These are phyloP conservation scores for Komagataella mondaviorum DNA, from an alignment of 805 yeast genomes.

Conservation along the genomic window DNA sequence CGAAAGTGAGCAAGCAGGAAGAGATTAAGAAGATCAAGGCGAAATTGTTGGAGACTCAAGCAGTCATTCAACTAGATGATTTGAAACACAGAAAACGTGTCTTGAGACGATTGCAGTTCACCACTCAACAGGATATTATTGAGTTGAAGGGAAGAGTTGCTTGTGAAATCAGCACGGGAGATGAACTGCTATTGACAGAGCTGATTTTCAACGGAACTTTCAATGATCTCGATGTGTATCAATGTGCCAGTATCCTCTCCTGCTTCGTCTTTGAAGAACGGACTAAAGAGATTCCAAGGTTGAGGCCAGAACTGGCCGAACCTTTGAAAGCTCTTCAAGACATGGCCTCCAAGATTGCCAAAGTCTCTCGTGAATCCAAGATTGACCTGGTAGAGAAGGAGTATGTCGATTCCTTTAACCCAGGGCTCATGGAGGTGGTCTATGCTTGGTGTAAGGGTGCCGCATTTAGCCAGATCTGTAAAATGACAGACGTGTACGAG, in stretches of 20 bases:
- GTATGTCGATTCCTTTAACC: conserved; percentile 82
- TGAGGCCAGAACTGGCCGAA: conserved; percentile 84
- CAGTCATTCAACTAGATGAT: conserved; percentile 90
- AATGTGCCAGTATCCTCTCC: conserved; percentile 82
- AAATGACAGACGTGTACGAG: conserved; percentile 97
- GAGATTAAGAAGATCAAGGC: conserved; percentile 46
- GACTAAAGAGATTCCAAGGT: conserved; percentile 75
- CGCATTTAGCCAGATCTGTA: conserved; percentile 89
- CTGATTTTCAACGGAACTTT: conserved; percentile 91
- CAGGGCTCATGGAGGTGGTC: conserved; percentile 94
- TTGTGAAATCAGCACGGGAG: conserved; percentile 90
- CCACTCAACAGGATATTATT: conserved; percentile 76
- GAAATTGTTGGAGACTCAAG: conserved; percentile 70
- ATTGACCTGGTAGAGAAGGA: conserved; percentile 85
- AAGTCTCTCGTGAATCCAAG: conserved; percentile 79
- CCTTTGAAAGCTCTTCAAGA: conserved; percentile 82
- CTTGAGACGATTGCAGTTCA: conserved; percentile 80
- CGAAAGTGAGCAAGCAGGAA: conserved; percentile 47
- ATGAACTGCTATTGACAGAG: conserved; percentile 77
- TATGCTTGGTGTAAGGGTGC: conserved; percentile 96
- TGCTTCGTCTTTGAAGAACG: conserved; percentile 97
- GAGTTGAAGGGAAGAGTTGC: conserved; percentile 97
- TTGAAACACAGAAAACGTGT: conserved; percentile 88
- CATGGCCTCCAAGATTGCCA: conserved; percentile 85
- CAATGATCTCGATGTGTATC: conserved; percentile 77